Conservation (phyloP, 352 stramenopile genomes). For the Phytophthora nicotianae region DNA sequence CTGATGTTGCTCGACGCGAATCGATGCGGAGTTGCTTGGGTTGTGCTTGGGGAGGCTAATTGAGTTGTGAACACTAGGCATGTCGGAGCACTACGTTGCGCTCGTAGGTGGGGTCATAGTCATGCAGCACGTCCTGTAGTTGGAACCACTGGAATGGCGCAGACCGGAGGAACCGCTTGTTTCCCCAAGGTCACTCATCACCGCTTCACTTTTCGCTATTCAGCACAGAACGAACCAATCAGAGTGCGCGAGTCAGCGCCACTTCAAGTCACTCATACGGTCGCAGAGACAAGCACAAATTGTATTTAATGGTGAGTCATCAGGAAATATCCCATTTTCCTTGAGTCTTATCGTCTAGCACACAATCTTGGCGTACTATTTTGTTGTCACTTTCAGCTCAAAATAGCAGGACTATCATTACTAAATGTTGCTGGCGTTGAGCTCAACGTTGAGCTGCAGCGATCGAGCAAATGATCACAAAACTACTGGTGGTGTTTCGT, state of each 20-base stretch:
- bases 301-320: conserved; percentile 18
- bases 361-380: too few relatives aligned
- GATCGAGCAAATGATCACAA: too few relatives aligned
- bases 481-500: too few relatives aligned
- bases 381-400: too few relatives aligned
- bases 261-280: conserved; percentile 32
- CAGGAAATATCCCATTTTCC: conserved; percentile 10
- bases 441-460: too few relatives aligned
- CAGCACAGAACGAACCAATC: conserved; percentile 8
- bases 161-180: neutral
- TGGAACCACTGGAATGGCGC: conserved; percentile 21
- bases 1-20: neutral
- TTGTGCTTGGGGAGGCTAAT: conserved; percentile 19
- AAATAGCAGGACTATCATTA: too few relatives aligned
- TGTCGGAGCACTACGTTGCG: neutral
- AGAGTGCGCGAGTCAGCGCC: neutral
- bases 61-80: conserved; percentile 15
- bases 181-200: conserved; percentile 10
- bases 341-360: conserved; percentile 11
- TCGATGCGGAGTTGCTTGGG: neutral
- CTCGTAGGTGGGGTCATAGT: conserved; percentile 15
- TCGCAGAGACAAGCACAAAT: conserved; percentile 15
- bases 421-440: too few relatives aligned
- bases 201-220: conserved; percentile 7
- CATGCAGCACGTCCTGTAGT: conserved; percentile 14